phyloP scores from a whole-genome alignment of 2,329 filamentous ascomycete species.

The Apiospora hydei region DNA sequence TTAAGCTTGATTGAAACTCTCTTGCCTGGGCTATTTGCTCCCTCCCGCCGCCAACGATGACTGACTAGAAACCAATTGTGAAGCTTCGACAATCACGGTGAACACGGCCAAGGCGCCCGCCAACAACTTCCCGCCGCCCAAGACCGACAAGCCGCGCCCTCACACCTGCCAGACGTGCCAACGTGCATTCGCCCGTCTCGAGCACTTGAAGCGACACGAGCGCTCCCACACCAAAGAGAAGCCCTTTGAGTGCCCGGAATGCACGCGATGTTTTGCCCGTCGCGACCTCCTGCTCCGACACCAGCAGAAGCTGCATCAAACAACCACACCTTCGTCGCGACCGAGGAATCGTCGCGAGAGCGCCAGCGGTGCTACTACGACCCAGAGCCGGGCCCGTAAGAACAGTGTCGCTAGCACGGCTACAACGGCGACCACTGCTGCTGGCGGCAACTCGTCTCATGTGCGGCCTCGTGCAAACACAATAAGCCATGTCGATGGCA shows the following conservation, averaged over 20 bases:
- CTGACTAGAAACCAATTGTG: slow-evolving; percentile 15
- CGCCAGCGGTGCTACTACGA: slow-evolving; percentile 73
- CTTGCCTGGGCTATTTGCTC: neutral
- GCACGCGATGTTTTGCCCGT: slow-evolving; percentile 91
- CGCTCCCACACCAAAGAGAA: slow-evolving; percentile 79
- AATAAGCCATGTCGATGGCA: slow-evolving; percentile 88
- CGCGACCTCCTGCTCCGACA: slow-evolving; percentile 91
- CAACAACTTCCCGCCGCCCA: slow-evolving; percentile 75
- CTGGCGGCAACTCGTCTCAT: slow-evolving; percentile 59
- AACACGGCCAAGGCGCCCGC: slow-evolving; percentile 39
- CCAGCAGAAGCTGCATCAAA: slow-evolving; percentile 98
- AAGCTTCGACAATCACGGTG: slow-evolving; percentile 47
- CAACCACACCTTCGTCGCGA: slow-evolving; percentile 84
- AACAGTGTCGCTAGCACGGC: slow-evolving; percentile 78
- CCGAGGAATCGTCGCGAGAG: slow-evolving; percentile 92
- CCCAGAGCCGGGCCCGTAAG: slow-evolving; percentile 82
- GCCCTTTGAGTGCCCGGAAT: slow-evolving; percentile 96
- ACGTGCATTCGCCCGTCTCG: slow-evolving; percentile 90
- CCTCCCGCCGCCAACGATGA: neutral
- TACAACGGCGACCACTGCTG: slow-evolving; percentile 52
- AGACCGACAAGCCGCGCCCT: slow-evolving; percentile 96
- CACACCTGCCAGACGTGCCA: slow-evolving; percentile 92
- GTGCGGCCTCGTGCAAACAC: slow-evolving; percentile 93
- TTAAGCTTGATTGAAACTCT: neutral
- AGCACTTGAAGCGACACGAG: slow-evolving; percentile 97